Base-by-base conservation (phyloP, 345 rosid species). In the Syzygium jambos region DNA sequence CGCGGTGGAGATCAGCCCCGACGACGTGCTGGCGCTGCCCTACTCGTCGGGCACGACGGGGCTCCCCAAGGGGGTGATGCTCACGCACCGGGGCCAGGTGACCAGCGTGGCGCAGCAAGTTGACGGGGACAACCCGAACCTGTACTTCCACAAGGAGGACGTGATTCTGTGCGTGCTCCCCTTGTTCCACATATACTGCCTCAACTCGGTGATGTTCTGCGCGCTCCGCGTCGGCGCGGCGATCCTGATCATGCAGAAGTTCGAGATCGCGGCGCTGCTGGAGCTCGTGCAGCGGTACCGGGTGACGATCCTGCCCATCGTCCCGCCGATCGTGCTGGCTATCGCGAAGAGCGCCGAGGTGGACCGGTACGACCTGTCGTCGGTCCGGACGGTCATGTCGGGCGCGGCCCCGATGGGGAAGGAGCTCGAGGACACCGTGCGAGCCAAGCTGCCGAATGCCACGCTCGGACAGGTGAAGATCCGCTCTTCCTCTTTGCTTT, bases 21-120 rank as follows among this genome's bases (percentile, higher is more conserved):
- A 98, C 49, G 98, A 98, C 55, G 96, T 95, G 9, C 96, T 95
- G 86, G 99, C 98, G 12, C 93, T 98, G 1, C 99, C 98, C 3
- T 98, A 95, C 86, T 98, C 99, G 7, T 98, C 99, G 4, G 99
- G 99, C 2, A 98, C 99, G 4, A 98, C 99, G 4, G 99, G 99
- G 13, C 59, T 98, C 11, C 99, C 99, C 0, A 98, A 98, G 88
- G 99, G 99, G 6, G 99, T 98, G 84, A 95, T 98, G 99, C 85
- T 98, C 51, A 98, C 96, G 0, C 99, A 98, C 91, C 93, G 92
- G 86, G 95, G 98, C 1, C 91, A 95, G 0, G 91, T 98, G 57
- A 96, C 99, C 1, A 95, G 97, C 87, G 95, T 96, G 41, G 98
- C 97, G 0, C 99, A 98, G 86, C 99, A 95, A 73, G 98, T 96